These are phyloP conservation scores for Effrenium voratum DNA, from an alignment of 73 alveolate genomes.

Conservation along the genomic window DNA sequence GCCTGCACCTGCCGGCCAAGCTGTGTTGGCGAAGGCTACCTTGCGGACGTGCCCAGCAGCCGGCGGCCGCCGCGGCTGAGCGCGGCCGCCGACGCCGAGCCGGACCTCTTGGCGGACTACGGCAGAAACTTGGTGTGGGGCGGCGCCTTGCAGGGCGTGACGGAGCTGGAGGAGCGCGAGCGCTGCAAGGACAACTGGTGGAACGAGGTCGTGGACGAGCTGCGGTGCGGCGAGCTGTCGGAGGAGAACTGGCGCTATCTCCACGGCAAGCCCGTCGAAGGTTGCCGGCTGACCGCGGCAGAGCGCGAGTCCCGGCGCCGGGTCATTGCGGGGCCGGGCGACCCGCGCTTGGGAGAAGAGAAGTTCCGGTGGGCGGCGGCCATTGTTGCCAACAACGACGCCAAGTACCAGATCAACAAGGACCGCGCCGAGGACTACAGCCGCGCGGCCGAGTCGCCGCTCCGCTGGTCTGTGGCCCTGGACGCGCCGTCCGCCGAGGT, in stretches of 20 bases:
- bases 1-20: no score
- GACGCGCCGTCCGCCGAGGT: not conserved
- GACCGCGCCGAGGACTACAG: slow-evolving; percentile 3
- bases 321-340: not conserved
- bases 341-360: not conserved
- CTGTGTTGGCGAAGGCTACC: no score
- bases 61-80: no score
- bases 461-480: not conserved
- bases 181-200: no score
- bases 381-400: slow-evolving; percentile 4
- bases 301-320: not conserved
- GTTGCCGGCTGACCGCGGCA: no score
- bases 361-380: not conserved
- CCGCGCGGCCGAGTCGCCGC: slow-evolving; percentile 3
- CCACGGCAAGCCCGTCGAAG: slow-evolving; percentile 8
- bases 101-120: no score
- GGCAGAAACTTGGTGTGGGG: no score
- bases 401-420: no score
- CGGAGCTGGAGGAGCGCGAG: no score
- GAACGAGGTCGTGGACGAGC: slow-evolving; percentile 44
- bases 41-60: no score
- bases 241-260: not conserved
- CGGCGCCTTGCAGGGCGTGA: no score
- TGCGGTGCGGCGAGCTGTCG: not conserved
- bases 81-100: no score